Evolutionary conservation across 116 monocot genomes (phyloP).

Genomic region (Cymodocea nodosa): DNA sequence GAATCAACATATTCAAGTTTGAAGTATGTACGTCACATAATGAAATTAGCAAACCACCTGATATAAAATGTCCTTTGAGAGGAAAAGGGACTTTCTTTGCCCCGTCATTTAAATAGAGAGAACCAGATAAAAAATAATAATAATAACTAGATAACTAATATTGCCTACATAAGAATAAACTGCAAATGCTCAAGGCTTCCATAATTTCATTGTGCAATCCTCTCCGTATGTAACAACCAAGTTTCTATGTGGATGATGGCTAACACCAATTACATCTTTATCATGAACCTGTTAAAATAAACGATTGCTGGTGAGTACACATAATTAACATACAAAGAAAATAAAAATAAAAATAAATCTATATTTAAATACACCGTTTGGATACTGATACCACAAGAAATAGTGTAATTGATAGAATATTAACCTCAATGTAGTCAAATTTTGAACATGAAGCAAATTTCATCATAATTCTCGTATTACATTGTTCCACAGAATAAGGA

Average conservation of each 20-base stretch:
- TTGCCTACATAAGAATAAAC: no score
- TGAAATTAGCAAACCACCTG: no score
- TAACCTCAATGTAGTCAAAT: not conserved
- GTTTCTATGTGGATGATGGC: slow-evolving; percentile 93
- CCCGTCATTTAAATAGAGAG: no score
- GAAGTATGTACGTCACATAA: no score
- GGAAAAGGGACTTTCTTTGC: no score
- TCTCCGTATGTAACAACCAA: slow-evolving; percentile 73
- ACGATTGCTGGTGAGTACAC: not conserved
- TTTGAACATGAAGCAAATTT: not conserved
- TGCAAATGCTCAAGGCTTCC: slow-evolving; percentile 53
- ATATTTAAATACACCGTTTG: not conserved
- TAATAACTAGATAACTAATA: no score
- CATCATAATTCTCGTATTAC: not conserved
- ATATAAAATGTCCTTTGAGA: no score
- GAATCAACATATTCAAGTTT: no score
- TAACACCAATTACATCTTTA: slow-evolving; percentile 89
- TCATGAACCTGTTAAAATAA: slow-evolving; percentile 67
- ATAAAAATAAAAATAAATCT: not conserved
- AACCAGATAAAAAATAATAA: no score
- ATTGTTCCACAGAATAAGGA: no score
- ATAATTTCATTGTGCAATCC: slow-evolving; percentile 82
- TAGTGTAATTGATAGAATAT: not conserved
- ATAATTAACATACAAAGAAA: not conserved
- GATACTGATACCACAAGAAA: not conserved